A percentile compares a stretch with the other conserved stretches of the same genome.
phyloP scores from a whole-genome alignment of 192 early-diverging fungal genomes.

The Gonapodya sp. region DNA sequence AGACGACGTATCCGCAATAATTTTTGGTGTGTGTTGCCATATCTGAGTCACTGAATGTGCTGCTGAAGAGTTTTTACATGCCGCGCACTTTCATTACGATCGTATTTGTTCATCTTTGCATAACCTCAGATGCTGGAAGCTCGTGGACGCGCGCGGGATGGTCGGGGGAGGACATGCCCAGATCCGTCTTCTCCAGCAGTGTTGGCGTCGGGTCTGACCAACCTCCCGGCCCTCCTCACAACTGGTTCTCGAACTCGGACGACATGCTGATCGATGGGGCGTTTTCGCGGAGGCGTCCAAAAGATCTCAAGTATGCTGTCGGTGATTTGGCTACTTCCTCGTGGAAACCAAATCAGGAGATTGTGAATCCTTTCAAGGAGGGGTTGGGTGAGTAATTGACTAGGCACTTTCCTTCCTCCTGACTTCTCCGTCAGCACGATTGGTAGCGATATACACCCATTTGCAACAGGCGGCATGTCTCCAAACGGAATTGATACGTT shows the following conservation, averaged over 20 bases:
- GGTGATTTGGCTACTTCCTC: constrained; percentile 29
- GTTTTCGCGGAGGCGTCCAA: constrained; percentile 12
- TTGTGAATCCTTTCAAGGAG: constrained; percentile 73
- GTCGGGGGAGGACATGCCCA: constrained; percentile 94
- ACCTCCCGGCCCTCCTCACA: constrained; percentile 22
- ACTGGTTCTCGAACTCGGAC: constrained; percentile 18
- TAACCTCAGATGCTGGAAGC: constrained; percentile 71
- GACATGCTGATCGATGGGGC: constrained; percentile 28
- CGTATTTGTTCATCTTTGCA: too few species aligned
- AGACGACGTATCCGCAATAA: neutral
- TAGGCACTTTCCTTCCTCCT: too few species aligned
- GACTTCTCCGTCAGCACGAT: neutral
- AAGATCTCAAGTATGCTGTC: constrained; percentile 26
- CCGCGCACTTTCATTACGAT: too few species aligned
- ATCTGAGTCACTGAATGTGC: neutral
- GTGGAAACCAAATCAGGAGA: constrained; percentile 72
- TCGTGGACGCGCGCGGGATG: constrained; percentile 83
- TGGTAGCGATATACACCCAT: too few species aligned
- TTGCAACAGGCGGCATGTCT: too few species aligned
- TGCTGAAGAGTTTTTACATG: neutral
- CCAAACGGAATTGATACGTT: too few species aligned
- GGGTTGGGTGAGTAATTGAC: constrained; percentile 71
- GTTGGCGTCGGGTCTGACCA: constrained; percentile 47
- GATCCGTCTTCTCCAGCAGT: constrained; percentile 71
- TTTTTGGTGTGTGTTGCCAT: neutral